Conservation (phyloP, 352 stramenopile genomes). For the Phytophthora fragariae region DNA sequence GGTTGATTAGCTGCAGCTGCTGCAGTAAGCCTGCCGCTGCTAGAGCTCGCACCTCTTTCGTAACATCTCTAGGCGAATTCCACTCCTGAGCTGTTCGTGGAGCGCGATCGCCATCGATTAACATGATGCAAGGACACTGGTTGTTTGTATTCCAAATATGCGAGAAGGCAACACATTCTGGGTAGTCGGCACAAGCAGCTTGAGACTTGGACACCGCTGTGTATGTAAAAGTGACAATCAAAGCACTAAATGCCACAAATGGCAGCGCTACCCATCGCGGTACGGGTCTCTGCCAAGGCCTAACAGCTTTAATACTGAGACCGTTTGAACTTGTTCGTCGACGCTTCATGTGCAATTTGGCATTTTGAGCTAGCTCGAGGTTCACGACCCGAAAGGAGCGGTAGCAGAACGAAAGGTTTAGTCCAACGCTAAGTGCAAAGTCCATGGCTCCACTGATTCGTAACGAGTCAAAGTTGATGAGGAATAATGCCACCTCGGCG, state of each 20-base stretch:
- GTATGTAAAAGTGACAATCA: constrained; percentile 19
- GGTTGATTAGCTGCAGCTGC: constrained; percentile 40
- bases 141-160: constrained; percentile 18
- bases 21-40: constrained; percentile 27
- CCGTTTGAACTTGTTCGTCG: neutral
- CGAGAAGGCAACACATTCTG: constrained; percentile 32
- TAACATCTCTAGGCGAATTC: constrained; percentile 34
- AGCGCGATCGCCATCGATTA: constrained; percentile 36
- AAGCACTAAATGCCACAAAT: constrained; percentile 17
- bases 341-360: constrained; percentile 6
- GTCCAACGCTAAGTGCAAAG: constrained; percentile 43
- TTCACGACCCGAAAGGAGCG: constrained; percentile 38
- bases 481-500: constrained; percentile 36
- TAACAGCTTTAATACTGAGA: neutral
- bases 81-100: constrained; percentile 32
- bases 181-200: constrained; percentile 21
- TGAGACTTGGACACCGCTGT: constrained; percentile 7
- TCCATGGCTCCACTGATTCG: constrained; percentile 35
- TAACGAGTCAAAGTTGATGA: constrained; percentile 43
- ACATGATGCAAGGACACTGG: constrained; percentile 34
- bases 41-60: constrained; percentile 18
- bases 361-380: neutral
- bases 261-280: constrained; percentile 13
- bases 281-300: constrained; percentile 19
- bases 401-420: constrained; percentile 47